Evolutionary conservation across 2,329 filamentous ascomycete genomes (phyloP), one percentile per base, ranked within the genome.

Genomic region (Bimuria novae-zelandiae): DNA sequence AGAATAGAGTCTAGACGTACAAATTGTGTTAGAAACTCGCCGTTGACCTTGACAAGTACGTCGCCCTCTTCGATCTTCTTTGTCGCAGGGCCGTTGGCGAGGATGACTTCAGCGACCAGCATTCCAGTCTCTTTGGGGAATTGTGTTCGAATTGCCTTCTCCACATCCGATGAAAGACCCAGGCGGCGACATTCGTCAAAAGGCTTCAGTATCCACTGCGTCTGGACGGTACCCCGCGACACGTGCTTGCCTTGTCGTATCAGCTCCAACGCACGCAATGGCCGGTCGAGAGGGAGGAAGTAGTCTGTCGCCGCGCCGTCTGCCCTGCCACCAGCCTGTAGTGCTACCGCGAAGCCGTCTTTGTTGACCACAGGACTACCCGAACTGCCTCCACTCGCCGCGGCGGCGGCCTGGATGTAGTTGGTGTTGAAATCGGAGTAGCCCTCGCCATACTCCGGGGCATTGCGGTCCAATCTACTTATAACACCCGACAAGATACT

Each of bases 401-500:
- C 93, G 3, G 94, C 95, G 12, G 95, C 96, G 59, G 95, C 94
- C 77, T 99, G 94, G 66, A 97, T 97, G 80, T 99, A 99, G 73
- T 96, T 89, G 42, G 86, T 89, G 70, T 89, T 99, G 84, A 99
- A 99, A 72, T 99, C 94, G 74, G 92, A 94, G 75, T 99, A 99
- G 23, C 94, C 94, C 59, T 97, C 94, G 51, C 93, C 93, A 65
- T 99, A 97, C 69, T 99, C 94, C 14, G 94, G 94, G 1, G 95
- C 95, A 75, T 99, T 99, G 63, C 94, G 86, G 69, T 99, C 94
- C 54, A 99, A 80, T 65, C 94, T 87, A 76, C 92, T 96, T 73
- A 99, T 99, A 51, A 99, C 93, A 65, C 94, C 94, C 5, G 94
- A 97, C 53, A 99, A 79, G 65, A 99, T 99, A 80, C 92, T 97